Evolutionary conservation across 2,329 filamentous ascomycete genomes (phyloP).

Genomic region (Xylaria sp.): DNA sequence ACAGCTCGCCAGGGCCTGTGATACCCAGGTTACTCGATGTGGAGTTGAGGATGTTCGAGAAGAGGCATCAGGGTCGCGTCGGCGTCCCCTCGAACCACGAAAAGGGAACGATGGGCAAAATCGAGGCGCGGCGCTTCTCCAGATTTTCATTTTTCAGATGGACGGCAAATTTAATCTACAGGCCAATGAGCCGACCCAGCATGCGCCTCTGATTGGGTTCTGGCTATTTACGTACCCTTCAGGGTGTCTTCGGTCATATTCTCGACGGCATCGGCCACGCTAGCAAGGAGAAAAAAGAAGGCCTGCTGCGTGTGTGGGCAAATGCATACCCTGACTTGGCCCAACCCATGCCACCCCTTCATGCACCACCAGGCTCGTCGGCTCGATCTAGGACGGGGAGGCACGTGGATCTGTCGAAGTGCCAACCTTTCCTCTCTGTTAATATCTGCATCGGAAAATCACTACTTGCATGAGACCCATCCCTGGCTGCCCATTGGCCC

Average conservation of each 20-base stretch:
- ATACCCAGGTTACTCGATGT: conserved; percentile 15
- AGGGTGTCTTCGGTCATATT: conserved; percentile 23
- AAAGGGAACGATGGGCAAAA: conserved; percentile 27
- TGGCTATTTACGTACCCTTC: conserved; percentile 13
- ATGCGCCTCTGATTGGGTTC: conserved; percentile 18
- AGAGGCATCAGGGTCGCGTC: conserved; percentile 17
- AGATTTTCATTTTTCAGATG: conserved; percentile 25
- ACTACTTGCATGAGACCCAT: conserved; percentile 14
- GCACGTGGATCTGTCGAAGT: conserved; percentile 24
- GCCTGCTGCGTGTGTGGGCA: conserved; percentile 9
- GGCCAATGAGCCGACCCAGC: conserved; percentile 21
- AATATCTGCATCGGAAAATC: conserved; percentile 27
- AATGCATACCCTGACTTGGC: conserved; percentile 16
- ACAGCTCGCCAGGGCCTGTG: conserved; percentile 6
- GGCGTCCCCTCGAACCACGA: conserved; percentile 15
- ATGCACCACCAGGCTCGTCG: conserved; percentile 10
- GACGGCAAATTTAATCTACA: conserved; percentile 32
- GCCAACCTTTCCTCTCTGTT: conserved; percentile 17
- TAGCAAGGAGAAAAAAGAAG: too few relatives aligned
- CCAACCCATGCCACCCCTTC: conserved; percentile 12
- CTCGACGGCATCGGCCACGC: conserved; percentile 17
- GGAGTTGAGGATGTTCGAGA: conserved; percentile 24
- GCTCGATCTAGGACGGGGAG: conserved; percentile 21
- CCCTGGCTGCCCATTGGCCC: conserved; percentile 21
- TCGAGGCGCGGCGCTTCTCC: conserved; percentile 24